Conservation (phyloP, 257 asterid genomes). For the Solanum neorickii region DNA sequence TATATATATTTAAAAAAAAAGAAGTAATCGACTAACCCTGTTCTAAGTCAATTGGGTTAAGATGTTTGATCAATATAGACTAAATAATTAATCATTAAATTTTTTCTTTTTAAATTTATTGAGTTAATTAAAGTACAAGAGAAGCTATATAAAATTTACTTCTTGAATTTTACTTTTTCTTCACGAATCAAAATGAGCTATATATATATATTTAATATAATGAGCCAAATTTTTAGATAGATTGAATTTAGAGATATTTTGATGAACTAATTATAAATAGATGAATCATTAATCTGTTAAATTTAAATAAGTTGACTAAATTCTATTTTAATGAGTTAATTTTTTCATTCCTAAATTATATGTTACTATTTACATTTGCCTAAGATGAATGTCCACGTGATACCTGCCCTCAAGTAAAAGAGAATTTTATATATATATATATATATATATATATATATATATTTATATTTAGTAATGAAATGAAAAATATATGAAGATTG, state of each 20-base stretch:
- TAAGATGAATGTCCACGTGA: background rate
- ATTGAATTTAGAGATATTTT: background rate
- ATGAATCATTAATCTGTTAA: background rate
- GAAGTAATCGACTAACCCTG: background rate
- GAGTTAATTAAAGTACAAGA: background rate
- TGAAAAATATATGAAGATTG: background rate
- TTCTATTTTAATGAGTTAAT: background rate
- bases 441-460: no score
- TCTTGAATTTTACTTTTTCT: background rate
- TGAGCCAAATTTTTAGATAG: background rate
- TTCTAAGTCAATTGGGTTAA: background rate
- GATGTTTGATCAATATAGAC: background rate
- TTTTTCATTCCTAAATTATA: background rate
- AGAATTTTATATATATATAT: no score
- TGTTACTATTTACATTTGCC: background rate
- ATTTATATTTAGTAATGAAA: no score
- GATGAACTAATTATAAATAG: background rate
- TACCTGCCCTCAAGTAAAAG: background rate
- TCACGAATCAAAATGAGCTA: background rate
- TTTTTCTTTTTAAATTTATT: background rate
- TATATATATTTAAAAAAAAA: no score
- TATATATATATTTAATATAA: background rate
- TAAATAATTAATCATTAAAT: background rate
- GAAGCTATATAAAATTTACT: background rate
- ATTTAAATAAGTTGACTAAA: background rate